Conservation (phyloP, 2,329 filamentous ascomycete species). For the Immersiporthe knoxdaviesiana region DNA sequence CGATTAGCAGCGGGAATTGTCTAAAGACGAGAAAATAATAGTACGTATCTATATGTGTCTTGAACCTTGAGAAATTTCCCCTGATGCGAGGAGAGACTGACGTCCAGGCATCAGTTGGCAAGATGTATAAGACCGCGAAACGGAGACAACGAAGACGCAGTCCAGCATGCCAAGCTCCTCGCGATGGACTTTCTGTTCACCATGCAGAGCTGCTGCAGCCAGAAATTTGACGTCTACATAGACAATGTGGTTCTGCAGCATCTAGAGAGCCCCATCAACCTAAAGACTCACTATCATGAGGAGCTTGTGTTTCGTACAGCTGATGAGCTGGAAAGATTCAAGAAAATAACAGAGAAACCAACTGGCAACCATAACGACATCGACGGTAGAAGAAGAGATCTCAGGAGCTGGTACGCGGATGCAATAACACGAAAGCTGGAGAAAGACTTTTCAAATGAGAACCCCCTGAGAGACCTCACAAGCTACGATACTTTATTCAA, state of each 20-base stretch:
- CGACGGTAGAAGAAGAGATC: conserved; percentile 1
- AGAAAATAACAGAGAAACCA: conserved; percentile 11
- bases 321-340: conserved; percentile 21
- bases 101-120: conserved; percentile 9
- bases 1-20: background rate
- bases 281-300: conserved; percentile 29
- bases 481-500: conserved; percentile 16
- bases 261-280: conserved; percentile 26
- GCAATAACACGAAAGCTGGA: conserved; percentile 24
- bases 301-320: conserved; percentile 26
- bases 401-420: conserved; percentile 22
- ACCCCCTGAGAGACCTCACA: conserved; percentile 10
- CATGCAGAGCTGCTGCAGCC: conserved; percentile 17
- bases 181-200: conserved; percentile 27
- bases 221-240: conserved; percentile 19
- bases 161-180: conserved; percentile 23
- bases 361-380: background rate
- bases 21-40: conserved; percentile 12
- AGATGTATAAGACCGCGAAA: conserved; percentile 24
- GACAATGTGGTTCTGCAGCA: conserved; percentile 15
- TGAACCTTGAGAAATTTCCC: no score
- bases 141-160: conserved; percentile 16
- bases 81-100: conserved; percentile 7
- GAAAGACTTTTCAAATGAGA: conserved; percentile 18
- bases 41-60: conserved; percentile 15